Conservation (phyloP, 495 filamentous ascomycete species). For the Cudoniella acicularis region DNA sequence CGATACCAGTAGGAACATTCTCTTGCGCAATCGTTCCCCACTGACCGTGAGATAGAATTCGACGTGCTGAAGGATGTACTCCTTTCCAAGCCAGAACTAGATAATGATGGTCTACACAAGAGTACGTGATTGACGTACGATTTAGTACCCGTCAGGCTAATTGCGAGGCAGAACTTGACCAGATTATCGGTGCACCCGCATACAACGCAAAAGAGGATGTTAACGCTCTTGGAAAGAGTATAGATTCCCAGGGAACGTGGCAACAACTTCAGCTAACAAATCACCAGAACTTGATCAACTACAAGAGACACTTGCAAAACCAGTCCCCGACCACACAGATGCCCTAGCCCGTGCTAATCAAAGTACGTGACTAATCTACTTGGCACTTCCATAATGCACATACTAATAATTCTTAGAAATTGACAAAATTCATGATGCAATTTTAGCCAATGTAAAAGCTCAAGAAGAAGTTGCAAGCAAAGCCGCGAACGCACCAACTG, state of each 20-base stretch:
- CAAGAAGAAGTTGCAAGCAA: neutral
- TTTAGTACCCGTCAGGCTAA: no score
- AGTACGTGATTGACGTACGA: neutral
- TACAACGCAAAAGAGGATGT: neutral
- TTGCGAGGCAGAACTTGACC: neutral
- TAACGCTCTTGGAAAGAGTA: neutral
- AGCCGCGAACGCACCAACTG: neutral
- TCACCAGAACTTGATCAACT: neutral
- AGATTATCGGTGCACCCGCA: neutral
- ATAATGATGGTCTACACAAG: neutral
- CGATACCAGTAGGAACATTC: neutral
- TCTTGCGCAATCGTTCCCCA: no score
- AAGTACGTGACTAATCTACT: neutral
- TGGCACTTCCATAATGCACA: neutral
- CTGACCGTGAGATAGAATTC: neutral
- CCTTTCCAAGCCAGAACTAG: neutral
- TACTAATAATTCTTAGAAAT: neutral
- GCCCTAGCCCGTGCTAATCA: neutral
- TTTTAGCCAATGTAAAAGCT: neutral
- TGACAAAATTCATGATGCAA: neutral
- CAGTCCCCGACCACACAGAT: neutral
- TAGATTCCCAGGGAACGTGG: neutral
- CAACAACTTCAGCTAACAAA: neutral
- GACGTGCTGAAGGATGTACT: neutral
- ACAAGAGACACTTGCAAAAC: neutral